A percentile compares a stretch with the other conserved stretches of the same genome.
phyloP scores from a whole-genome alignment of 176 grass and related monocot species.

The Rhipidocladum racemiflorum region DNA sequence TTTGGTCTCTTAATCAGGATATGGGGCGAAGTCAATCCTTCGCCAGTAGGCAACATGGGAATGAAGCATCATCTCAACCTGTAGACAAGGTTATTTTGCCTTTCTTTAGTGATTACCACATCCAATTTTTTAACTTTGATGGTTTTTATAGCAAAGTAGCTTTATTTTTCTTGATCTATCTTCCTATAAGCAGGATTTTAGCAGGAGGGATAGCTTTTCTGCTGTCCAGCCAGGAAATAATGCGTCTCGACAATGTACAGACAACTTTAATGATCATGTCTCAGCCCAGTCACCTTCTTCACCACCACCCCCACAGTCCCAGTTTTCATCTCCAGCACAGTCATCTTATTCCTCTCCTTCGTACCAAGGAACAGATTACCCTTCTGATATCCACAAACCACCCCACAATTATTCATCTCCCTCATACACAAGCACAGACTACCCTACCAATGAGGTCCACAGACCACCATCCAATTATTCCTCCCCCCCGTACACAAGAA shows the following conservation, averaged over 20 bases:
- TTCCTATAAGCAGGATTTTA: constrained; percentile 47
- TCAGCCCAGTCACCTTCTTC: constrained; percentile 48
- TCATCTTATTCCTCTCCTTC: constrained; percentile 53
- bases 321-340: constrained; percentile 33
- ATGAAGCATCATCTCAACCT: constrained; percentile 33
- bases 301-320: constrained; percentile 24
- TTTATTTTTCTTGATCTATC: constrained; percentile 21
- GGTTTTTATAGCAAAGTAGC: neutral
- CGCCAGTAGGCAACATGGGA: constrained; percentile 40
- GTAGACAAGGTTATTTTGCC: constrained; percentile 55
- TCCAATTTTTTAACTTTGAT: neutral
- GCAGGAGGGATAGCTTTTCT: constrained; percentile 61
- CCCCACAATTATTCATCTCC: constrained; percentile 39
- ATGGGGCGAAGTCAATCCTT: constrained; percentile 55
- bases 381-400: constrained; percentile 42
- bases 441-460: constrained; percentile 56
- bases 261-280: constrained; percentile 41
- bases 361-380: constrained; percentile 48
- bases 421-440: constrained; percentile 42
- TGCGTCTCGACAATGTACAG: constrained; percentile 15
- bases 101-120: neutral
- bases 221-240: constrained; percentile 41
- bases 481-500: constrained; percentile 53
- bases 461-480: constrained; percentile 57
- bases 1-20: constrained; percentile 45